Percentiles rank a stretch among this genome's conserved stretches.
phyloP scores from a whole-genome alignment of 164 flowering plant genomes.

The Hamamelis virginiana region DNA sequence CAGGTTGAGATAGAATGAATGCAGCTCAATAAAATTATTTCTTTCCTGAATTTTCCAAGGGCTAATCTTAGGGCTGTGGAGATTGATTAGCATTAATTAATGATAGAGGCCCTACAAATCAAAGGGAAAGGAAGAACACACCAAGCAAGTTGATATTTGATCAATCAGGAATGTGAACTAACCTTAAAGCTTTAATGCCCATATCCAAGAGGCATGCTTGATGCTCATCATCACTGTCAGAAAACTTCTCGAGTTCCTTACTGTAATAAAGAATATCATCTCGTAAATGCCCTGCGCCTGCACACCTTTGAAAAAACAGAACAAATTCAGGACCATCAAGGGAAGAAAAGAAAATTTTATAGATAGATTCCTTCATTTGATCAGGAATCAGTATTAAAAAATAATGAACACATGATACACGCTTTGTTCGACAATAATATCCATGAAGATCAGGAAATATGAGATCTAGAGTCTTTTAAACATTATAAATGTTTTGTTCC shows the following conservation, averaged over 20 bases:
- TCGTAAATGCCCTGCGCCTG: slow-evolving; percentile 87
- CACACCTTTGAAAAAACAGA: slow-evolving; percentile 55
- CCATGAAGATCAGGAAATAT: not conserved
- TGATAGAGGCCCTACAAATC: too few relatives aligned
- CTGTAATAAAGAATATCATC: slow-evolving; percentile 71
- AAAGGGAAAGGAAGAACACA: too few relatives aligned
- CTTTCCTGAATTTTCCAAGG: not conserved
- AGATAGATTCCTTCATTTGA: not conserved
- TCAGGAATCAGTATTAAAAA: not conserved
- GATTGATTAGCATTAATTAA: too few relatives aligned
- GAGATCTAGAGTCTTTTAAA: too few relatives aligned
- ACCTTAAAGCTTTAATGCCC: slow-evolving; percentile 94
- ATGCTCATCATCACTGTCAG: slow-evolving; percentile 61
- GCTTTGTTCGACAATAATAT: not conserved
- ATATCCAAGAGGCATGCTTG: slow-evolving; percentile 69
- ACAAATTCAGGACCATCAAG: not conserved
- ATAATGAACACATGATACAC: too few relatives aligned
- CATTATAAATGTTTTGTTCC: too few relatives aligned
- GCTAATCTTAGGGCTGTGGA: too few relatives aligned
- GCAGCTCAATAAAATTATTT: not conserved
- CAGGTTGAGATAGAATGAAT: too few relatives aligned
- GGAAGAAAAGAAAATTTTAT: not conserved
- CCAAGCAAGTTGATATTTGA: too few relatives aligned
- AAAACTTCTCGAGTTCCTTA: slow-evolving; percentile 56
- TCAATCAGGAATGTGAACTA: slow-evolving; percentile 18